phyloP scores from a whole-genome alignment of 2,329 filamentous ascomycete species.

The Chrysoporthe cubensis region DNA sequence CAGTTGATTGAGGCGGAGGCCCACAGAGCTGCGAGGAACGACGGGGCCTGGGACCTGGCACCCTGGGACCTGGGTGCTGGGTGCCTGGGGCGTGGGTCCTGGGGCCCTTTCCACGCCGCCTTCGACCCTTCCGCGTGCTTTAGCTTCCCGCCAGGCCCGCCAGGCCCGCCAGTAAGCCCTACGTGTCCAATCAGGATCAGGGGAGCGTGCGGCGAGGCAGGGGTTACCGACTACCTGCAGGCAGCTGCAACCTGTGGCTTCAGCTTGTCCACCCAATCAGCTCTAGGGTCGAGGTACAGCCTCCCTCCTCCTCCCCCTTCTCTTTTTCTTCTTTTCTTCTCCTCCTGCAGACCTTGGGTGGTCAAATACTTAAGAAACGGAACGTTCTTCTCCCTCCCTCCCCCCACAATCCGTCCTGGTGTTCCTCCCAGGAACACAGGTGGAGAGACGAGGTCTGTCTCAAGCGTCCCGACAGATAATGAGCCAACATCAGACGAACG shows the following conservation, averaged over 20 bases:
- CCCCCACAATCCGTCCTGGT: too few relatives aligned
- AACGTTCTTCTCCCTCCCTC: too few relatives aligned
- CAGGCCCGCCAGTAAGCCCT: not conserved
- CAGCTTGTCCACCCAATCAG: constrained; percentile 4
- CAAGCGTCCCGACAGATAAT: too few relatives aligned
- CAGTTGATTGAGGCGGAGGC: not conserved
- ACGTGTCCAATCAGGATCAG: not conserved
- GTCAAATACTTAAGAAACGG: too few relatives aligned
- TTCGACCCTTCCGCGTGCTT: not conserved
- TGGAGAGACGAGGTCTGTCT: too few relatives aligned
- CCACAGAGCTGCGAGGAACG: not conserved
- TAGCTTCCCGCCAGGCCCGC: constrained; percentile 9
- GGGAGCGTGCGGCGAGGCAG: not conserved
- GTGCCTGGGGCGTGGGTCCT: too few relatives aligned
- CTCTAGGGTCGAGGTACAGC: not conserved
- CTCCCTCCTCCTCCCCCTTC: not conserved
- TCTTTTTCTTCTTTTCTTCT: not conserved
- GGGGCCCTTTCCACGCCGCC: not conserved
- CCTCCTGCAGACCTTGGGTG: not conserved
- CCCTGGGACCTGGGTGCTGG: too few relatives aligned
- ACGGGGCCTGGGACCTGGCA: not conserved
- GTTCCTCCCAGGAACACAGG: too few relatives aligned
- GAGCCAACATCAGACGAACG: not conserved
- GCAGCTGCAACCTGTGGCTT: constrained; percentile 7
- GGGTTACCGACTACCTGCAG: not conserved